Base-by-base conservation (phyloP, 169 alveolate genomes). In the Plasmodium coatneyi region DNA sequence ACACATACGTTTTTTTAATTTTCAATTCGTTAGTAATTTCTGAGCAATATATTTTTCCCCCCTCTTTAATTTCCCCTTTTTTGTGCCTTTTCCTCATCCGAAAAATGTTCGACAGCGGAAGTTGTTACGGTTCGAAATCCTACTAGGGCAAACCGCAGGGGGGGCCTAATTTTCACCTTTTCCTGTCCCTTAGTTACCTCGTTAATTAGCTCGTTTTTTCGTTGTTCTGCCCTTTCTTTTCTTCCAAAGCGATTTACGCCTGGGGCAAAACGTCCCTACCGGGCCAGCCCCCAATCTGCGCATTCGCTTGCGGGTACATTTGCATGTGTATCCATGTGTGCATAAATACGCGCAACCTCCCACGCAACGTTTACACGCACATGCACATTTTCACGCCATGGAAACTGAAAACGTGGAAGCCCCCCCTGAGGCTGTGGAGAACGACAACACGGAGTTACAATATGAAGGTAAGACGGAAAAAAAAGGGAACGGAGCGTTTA, bases 391-490 rank as follows among this genome's bases (percentile, higher is more conserved):
- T 78, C 70, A 5, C 22, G 71, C 25, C 66, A 90, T 90, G 92
- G 92, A 39, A 19, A 12, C 83, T 90, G 79, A 76, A 90, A 71
- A 90, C 49, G 39, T 78, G 54, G 91, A 43, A 90, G 25, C 6
- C 41, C 28, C 30, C 49, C 84, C 71, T 41, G 76, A 90, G 16
- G 78, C 71, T 76, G 46, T 49, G 36, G 41, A 71, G 43, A 19
- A 19, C 34, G 76, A 34, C 28, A 86, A 70, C 80, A 36, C 32
- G 43, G 41, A 80, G 30, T 70, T 39, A 7, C 34, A 78, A 54
- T 30, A 71, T 72, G 74, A 82, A 66, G 92, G 94, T 84, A 74
- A 84, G 78, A 12, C 52, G 25, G 30, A 6, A 71, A 84, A 84
- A 72, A 72, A 28, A 12, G 60, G 10, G 54, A 41, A 25, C 46